Evolutionary conservation across 768 basidiomycete genomes (phyloP).

Genomic region (Kwoniella dejecticola): DNA sequence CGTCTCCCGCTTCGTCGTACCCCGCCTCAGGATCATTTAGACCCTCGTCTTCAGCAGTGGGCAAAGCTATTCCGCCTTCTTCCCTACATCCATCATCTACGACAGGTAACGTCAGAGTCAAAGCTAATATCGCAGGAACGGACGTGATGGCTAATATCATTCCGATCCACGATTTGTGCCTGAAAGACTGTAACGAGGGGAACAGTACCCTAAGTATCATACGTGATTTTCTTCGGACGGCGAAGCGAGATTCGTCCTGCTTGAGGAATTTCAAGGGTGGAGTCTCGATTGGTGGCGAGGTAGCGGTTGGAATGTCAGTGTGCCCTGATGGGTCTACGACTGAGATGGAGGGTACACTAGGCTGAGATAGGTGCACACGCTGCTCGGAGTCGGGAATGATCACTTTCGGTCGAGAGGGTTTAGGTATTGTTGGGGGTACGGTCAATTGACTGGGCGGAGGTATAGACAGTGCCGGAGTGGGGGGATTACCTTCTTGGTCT

Average conservation of each 20-base stretch:
- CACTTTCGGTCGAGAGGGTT: conserved; percentile 20
- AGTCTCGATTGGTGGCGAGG: conserved; percentile 19
- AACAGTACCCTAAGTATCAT: conserved; percentile 69
- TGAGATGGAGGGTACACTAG: conserved; percentile 39
- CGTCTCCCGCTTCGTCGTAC: conserved; percentile 57
- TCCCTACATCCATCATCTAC: conserved; percentile 63
- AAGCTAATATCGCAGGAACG: conserved; percentile 77
- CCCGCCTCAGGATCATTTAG: conserved; percentile 65
- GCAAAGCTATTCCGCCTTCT: conserved; percentile 40
- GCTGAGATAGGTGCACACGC: conserved; percentile 7
- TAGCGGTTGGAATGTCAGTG: neutral
- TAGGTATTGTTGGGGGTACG: neutral
- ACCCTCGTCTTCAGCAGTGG: conserved; percentile 69
- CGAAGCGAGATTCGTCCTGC: conserved; percentile 29
- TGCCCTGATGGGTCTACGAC: conserved; percentile 51
- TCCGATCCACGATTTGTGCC: conserved; percentile 68
- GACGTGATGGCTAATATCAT: conserved; percentile 77
- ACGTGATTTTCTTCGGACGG: conserved; percentile 28
- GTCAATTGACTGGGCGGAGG: neutral
- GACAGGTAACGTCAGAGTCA: conserved; percentile 90
- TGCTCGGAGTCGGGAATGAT: conserved; percentile 16
- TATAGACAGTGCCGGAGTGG: conserved; percentile 8
- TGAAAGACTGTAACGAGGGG: conserved; percentile 77
- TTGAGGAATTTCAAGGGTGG: conserved; percentile 36
- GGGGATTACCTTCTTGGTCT: conserved; percentile 29